Conservation (phyloP, 2,329 filamentous ascomycete genomes). For the Aspergillus sojae region DNA sequence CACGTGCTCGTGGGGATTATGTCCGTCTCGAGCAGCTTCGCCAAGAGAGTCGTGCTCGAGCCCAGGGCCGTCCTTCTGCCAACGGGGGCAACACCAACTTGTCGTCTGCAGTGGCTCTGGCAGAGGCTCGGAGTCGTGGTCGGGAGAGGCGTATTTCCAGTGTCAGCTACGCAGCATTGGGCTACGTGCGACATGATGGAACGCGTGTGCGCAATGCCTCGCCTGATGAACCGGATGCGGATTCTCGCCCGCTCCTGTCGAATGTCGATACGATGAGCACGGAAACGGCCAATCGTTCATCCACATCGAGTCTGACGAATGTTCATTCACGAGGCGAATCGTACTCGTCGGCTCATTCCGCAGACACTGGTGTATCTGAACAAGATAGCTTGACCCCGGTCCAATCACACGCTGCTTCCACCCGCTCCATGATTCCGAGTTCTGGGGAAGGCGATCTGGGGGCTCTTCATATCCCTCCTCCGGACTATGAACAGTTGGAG, state of each 20-base stretch:
- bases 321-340: conserved; percentile 37
- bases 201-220: conserved; percentile 51
- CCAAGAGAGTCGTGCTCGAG: conserved; percentile 57
- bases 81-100: conserved; percentile 40
- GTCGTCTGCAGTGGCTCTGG: conserved; percentile 41
- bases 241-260: conserved; percentile 48
- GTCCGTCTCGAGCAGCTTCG: conserved; percentile 67
- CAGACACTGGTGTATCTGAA: conserved; percentile 33
- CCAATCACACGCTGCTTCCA: conserved; percentile 31
- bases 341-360: conserved; percentile 39
- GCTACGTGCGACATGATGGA: conserved; percentile 53
- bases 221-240: conserved; percentile 50
- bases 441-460: conserved; percentile 41
- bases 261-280: conserved; percentile 39
- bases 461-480: conserved; percentile 41
- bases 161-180: conserved; percentile 51
- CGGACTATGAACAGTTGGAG: conserved; percentile 45
- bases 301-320: conserved; percentile 31
- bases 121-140: conserved; percentile 47
- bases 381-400: conserved; percentile 28
- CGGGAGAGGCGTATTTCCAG: conserved; percentile 50
- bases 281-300: conserved; percentile 27
- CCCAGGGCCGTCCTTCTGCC: conserved; percentile 30
- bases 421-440: conserved; percentile 25
- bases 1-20: conserved; percentile 70